Evolutionary conservation across 2,329 filamentous ascomycete genomes (phyloP).

Genomic region (Penicillium sp.): DNA sequence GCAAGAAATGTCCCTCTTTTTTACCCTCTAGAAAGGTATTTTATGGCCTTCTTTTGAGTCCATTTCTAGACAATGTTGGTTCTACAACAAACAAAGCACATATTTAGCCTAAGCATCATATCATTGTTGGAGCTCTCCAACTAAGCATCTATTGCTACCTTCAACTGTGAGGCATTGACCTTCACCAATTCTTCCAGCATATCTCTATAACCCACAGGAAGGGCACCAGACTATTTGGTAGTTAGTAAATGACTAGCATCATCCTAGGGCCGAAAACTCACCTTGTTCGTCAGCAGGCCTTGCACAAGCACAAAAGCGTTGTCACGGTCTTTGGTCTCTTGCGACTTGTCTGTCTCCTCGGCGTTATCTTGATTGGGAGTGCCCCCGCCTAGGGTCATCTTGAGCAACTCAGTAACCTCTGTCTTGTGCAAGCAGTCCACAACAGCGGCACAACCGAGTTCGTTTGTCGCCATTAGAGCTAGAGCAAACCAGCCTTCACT

Average conservation of each 20-base stretch:
- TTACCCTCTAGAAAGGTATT: background rate
- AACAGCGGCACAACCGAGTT: slow-evolving; percentile 34
- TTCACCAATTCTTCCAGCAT: slow-evolving; percentile 32
- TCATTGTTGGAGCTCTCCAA: background rate
- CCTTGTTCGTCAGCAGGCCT: slow-evolving; percentile 40
- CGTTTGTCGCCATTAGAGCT: slow-evolving; percentile 44
- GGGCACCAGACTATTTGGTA: slow-evolving; percentile 26
- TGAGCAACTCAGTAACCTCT: slow-evolving; percentile 35
- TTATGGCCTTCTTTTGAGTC: background rate
- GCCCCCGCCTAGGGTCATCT: slow-evolving; percentile 29
- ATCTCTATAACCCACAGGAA: slow-evolving; percentile 27
- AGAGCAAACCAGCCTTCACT: slow-evolving; percentile 52
- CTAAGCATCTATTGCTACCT: slow-evolving; percentile 5
- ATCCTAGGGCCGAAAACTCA: slow-evolving; percentile 24
- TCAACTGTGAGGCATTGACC: slow-evolving; percentile 24
- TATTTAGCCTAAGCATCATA: background rate
- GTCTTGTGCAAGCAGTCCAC: slow-evolving; percentile 36
- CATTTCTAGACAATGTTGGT: background rate
- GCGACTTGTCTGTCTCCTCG: slow-evolving; percentile 22
- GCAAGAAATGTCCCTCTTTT: background rate
- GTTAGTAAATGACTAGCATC: slow-evolving; percentile 20
- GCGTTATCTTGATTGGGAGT: slow-evolving; percentile 14
- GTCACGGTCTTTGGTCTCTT: slow-evolving; percentile 40
- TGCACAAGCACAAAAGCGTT: slow-evolving; percentile 42
- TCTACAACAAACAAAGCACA: background rate